Conservation (phyloP, 164 flowering plant genomes). For the Berberis thunbergii region DNA sequence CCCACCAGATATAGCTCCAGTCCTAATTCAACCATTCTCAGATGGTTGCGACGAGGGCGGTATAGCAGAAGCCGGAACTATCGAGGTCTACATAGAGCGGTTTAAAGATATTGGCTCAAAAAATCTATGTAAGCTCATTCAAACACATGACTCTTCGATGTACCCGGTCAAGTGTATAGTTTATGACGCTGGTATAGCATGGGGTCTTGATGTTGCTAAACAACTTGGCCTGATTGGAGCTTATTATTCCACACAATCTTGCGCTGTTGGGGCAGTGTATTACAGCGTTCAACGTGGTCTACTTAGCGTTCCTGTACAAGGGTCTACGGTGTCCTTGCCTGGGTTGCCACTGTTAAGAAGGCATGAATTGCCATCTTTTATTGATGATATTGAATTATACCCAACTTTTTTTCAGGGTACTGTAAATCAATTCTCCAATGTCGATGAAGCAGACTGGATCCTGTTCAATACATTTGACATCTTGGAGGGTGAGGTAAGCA, state of each 20-base stretch:
- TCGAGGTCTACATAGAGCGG: background rate
- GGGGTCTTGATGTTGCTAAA: conserved; percentile 11
- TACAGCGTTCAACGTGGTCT: conserved; percentile 2
- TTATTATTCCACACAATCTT: conserved; percentile 13
- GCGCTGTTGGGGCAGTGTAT: conserved; percentile 6
- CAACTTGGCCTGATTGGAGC: conserved; percentile 3
- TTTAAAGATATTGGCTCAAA: conserved; percentile 3
- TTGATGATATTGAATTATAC: conserved; percentile 2
- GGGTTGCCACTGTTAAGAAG: conserved; percentile 22
- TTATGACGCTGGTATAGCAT: conserved; percentile 2
- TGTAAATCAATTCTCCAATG: conserved; percentile 15
- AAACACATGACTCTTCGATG: background rate
- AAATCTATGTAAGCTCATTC: background rate
- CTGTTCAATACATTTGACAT: conserved; percentile 17
- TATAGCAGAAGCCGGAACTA: background rate
- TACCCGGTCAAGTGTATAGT: conserved; percentile 3
- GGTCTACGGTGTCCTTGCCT: conserved; percentile 12
- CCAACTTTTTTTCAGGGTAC: conserved; percentile 6
- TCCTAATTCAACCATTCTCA: conserved; percentile 7
- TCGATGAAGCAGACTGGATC: conserved; percentile 18
- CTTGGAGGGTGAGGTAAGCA: conserved; percentile 19
- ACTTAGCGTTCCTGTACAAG: conserved; percentile 1
- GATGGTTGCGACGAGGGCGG: conserved; percentile 18
- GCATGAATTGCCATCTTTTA: conserved; percentile 34
- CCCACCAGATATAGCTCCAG: background rate